Base-by-base conservation (phyloP, 805 yeast species). In the Yarrowia porcina region DNA sequence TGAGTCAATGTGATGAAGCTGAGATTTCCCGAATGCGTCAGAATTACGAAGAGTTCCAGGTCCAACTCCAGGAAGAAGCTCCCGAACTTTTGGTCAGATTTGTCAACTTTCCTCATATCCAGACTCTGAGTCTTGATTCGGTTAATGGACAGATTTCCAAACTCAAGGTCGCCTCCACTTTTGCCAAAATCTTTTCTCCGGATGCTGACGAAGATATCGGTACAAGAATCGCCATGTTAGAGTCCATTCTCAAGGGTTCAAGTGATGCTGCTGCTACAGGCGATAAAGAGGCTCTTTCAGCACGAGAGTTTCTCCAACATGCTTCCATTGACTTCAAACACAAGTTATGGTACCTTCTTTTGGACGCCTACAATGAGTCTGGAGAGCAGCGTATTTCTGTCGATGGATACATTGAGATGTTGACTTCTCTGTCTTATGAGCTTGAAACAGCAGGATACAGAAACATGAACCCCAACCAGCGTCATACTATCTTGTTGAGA, bases 321-420 rank as follows among this genome's bases (percentile, higher is more conserved):
- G 84, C 96, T 0, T 83, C 94, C 0, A 76, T 87, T 21, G 86
- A 83, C 21, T 80, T 90, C 70, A 83, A 82, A 63, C 74, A 91
- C 38, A 85, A 86, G 61, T 74, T 94, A 2, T 92, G 97, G 96
- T 83, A 82, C 32, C 79, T 87, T 23, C 75, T 92, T 17, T 79
- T 90, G 52, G 83, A 81, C 66, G 80, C 80, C 63, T 89, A 87
- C 67, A 70, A 73, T 13, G 70, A 69, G 2, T 68, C 71, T 2
- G 72, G 72, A 0, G 77, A 79, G 23, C 77, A 80, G 33, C 76
- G 79, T 39, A 67, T 69, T 17, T 85, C 89, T 0, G 81, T 87
- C 66, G 83, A 82, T 45, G 77, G 77, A 2, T 69, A 72, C 27
- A 64, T 71, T 10, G 57, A 76, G 27, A 82, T 83, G 13, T 64